A percentile compares a stretch with the other conserved stretches of the same genome.
phyloP scores from a whole-genome alignment of 306 rosid species.

The Cicer chorassanicum region DNA sequence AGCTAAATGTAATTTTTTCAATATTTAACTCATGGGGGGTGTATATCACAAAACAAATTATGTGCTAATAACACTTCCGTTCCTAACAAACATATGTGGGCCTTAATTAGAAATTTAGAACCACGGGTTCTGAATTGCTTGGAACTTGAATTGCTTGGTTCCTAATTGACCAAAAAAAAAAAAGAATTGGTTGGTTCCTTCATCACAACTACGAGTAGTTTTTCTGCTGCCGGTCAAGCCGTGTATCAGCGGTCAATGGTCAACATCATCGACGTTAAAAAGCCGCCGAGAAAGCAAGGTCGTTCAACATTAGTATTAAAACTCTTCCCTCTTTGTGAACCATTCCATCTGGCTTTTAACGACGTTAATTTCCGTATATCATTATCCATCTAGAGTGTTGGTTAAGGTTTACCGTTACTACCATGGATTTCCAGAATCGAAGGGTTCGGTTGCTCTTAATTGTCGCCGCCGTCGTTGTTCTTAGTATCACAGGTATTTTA shows the following conservation, averaged over 20 bases:
- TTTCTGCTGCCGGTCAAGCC: neutral
- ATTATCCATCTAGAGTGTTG: neutral
- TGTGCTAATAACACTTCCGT: neutral
- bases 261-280: slow-evolving; percentile 26
- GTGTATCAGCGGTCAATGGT: slow-evolving; percentile 28
- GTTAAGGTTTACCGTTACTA: neutral
- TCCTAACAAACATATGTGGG: neutral
- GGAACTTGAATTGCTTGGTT: neutral
- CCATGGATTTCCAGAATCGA: slow-evolving; percentile 68
- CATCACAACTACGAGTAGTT: neutral
- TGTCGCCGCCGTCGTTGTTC: slow-evolving; percentile 58
- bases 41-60: neutral
- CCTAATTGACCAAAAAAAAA: too few relatives aligned
- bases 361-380: neutral
- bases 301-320: neutral
- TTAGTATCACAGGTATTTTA: slow-evolving; percentile 68
- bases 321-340: slow-evolving; percentile 38
- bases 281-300: slow-evolving; percentile 20
- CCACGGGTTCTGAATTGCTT: neutral
- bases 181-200: neutral
- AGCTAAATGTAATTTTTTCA: too few relatives aligned
- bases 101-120: neutral
- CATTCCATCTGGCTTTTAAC: neutral
- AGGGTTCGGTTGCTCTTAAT: slow-evolving; percentile 55
- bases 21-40: neutral